Evolutionary conservation across 2,329 filamentous ascomycete genomes (phyloP).

Genomic region (Fusarium brevicatenulatum): DNA sequence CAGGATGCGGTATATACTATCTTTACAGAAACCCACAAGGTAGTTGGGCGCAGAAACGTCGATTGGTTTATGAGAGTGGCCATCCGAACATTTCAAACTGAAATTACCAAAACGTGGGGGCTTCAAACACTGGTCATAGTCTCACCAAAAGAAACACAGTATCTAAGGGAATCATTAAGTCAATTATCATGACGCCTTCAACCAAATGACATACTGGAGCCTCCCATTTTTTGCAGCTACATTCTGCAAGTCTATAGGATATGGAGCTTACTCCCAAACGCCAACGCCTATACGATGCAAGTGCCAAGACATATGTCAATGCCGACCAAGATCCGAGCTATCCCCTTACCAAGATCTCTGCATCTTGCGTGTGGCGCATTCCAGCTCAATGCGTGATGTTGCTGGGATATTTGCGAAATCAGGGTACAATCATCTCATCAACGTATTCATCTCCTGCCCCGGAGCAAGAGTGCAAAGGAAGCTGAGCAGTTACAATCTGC

Average conservation of each 20-base stretch:
- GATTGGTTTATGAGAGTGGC: neutral
- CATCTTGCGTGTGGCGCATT: slow-evolving; percentile 24
- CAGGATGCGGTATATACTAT: neutral
- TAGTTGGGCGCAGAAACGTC: neutral
- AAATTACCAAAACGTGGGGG: slow-evolving; percentile 12
- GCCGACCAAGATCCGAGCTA: slow-evolving; percentile 45
- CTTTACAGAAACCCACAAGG: neutral
- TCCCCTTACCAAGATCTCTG: slow-evolving; percentile 36
- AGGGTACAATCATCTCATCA: neutral
- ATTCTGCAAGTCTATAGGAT: neutral
- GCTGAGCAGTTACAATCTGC: slow-evolving; percentile 3
- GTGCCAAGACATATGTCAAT: slow-evolving; percentile 29
- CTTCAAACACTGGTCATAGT: neutral
- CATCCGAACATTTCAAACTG: neutral
- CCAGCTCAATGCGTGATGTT: slow-evolving; percentile 3
- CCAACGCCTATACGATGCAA: slow-evolving; percentile 19
- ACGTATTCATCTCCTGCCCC: neutral
- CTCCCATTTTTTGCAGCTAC: neutral
- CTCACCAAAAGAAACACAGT: neutral
- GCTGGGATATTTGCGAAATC: neutral
- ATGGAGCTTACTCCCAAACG: slow-evolving; percentile 4
- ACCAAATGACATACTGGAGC: neutral
- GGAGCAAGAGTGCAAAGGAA: neutral
- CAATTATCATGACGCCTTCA: slow-evolving; percentile 5
- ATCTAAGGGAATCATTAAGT: slow-evolving; percentile 12